Base-by-base conservation (phyloP, 371 early-diverging fungal species). In the Mortierella sp. region DNA sequence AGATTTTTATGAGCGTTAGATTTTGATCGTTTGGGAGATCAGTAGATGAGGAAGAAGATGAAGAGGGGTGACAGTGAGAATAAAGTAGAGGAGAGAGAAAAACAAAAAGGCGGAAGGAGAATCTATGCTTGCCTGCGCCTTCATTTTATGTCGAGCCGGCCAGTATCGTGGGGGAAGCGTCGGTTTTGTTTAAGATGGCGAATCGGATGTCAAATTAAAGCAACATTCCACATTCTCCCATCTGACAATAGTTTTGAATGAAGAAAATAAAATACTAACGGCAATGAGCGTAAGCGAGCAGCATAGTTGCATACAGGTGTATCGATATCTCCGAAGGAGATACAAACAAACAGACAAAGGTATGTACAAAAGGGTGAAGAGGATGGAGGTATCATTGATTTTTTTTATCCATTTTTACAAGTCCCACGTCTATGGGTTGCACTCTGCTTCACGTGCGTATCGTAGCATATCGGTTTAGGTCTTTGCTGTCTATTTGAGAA, bases 151-250 rank as follows among this genome's bases (percentile, higher is more conserved):
- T 44, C 8, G 54, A 56, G 55, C 4, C 58, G 18, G 63, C 35
- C n/a, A 46, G 24, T 21, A 6, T 18, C 51, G 51, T 21, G 7
- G 1, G 41, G 51, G 48, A 8, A 29, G n/a, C 49, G 38, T 48
- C 51, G 35, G 71, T 71, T 60, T 41, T 51, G 35, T 77, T 77
- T 77, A 48, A 55, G 58, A 71, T 56, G 38, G 38, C 6, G 38
- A 18, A 21, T 65, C 18, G 18, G 8, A 10, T 38, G 68, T 41
- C 8, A 0, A 32, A 18, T 18, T 7, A 35, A 18, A 32, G 24
- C 54, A 18, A 10, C 68, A 65, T 65, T 38, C 68, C 38, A 21
- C 68, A 65, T 38, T 32, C 32, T 65, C 68, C 35, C 68, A 41
- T 65, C 21, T 65, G 3, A 18, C 60, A 63, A 35, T 7, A 18